Conservation (phyloP, 73 alveolate species). For the Diophrys sp. region DNA sequence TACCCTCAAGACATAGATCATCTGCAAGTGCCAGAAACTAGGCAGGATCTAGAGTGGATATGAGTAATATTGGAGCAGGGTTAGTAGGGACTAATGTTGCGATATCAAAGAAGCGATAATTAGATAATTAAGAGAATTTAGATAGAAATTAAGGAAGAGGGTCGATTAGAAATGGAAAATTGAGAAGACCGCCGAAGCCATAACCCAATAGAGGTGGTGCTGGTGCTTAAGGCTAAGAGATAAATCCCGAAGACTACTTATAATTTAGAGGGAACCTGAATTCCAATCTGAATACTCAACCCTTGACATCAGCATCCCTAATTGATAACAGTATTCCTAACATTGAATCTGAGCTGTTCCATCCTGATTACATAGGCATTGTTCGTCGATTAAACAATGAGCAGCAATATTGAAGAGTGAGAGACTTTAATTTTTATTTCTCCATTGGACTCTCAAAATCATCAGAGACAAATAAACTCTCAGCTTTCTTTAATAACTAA, state of each 20-base stretch:
- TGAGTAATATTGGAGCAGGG: too few species aligned
- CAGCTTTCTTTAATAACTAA: constrained; percentile 38
- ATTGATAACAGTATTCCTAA: not conserved
- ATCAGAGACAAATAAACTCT: constrained; percentile 6
- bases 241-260: not conserved
- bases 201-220: not conserved
- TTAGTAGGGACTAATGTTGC: too few species aligned
- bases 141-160: too few species aligned
- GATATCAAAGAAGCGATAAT: not conserved
- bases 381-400: too few species aligned
- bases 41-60: too few species aligned
- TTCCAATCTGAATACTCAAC: not conserved
- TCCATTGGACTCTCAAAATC: not conserved
- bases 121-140: not conserved
- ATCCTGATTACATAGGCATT: constrained; percentile 2
- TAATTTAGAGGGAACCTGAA: constrained; percentile 7
- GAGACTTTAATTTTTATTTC: not conserved
- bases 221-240: too few species aligned
- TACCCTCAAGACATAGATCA: too few species aligned
- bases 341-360: not conserved
- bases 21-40: too few species aligned
- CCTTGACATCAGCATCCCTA: not conserved
- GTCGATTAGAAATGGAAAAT: not conserved
- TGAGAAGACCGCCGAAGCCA: not conserved
- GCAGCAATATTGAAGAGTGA: too few species aligned